These are phyloP conservation scores for Carex arenaria DNA, from an alignment of 202 grass and related monocot genomes.

Conservation along the genomic window DNA sequence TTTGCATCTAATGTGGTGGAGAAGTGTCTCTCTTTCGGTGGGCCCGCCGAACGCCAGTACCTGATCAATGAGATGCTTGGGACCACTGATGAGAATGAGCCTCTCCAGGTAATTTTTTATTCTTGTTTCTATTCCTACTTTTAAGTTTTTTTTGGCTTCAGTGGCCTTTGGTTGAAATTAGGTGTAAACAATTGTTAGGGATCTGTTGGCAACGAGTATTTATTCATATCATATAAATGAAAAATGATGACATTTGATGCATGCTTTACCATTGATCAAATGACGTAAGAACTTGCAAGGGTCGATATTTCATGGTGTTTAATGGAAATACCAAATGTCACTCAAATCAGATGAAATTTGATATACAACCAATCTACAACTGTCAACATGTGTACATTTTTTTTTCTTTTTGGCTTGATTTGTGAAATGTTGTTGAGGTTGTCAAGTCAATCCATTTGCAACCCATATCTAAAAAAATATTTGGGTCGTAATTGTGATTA, in stretches of 20 bases:
- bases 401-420: not conserved
- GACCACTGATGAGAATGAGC: conserved; percentile 88
- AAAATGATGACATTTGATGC: not conserved
- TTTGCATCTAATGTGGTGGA: conserved; percentile 97
- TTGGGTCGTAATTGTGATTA: not conserved
- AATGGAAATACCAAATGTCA: not conserved
- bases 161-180: not conserved
- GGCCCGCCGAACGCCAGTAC: conserved; percentile 57
- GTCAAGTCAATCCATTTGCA: not conserved
- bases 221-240: not conserved
- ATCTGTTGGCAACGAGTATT: not conserved
- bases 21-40: conserved; percentile 87
- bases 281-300: not conserved
- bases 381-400: not conserved
- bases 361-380: not conserved
- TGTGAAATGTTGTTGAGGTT: not conserved
- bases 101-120: conserved; percentile 56
- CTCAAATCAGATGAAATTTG: not conserved
- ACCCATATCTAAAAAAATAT: not conserved
- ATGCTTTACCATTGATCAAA: not conserved
- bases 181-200: not conserved
- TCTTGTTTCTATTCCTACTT: not conserved
- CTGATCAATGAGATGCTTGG: conserved; percentile 91
- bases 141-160: not conserved
- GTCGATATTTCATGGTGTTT: not conserved